Conservation (phyloP, 306 rosid genomes). For the Citrullus colocynthis region DNA sequence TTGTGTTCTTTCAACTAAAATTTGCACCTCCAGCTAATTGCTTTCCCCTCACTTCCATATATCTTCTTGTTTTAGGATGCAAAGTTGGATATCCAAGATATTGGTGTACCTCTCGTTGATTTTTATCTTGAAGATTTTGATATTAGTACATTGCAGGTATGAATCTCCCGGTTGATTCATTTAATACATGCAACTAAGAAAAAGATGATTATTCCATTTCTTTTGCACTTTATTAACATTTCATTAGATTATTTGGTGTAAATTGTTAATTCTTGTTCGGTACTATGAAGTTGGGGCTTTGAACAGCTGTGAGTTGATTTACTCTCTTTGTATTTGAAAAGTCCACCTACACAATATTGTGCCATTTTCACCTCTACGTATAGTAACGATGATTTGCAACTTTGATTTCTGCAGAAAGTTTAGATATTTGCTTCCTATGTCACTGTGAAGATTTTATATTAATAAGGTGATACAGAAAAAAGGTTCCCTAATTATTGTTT, state of each 20-base stretch:
- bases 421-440: not conserved
- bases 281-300: not conserved
- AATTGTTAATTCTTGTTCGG: not conserved
- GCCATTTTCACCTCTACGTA: not conserved
- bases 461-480: not conserved
- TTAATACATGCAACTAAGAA: not conserved
- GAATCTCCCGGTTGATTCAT: not conserved
- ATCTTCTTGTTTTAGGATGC: conserved; percentile 36
- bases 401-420: not conserved
- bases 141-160: conserved; percentile 62
- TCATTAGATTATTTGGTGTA: not conserved
- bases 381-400: not conserved
- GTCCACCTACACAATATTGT: not conserved
- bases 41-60: conserved; percentile 14
- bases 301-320: not conserved
- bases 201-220: not conserved
- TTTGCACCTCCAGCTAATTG: not conserved
- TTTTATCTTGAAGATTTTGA: conserved; percentile 47
- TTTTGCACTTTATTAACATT: not conserved
- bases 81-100: conserved; percentile 32
- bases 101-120: conserved; percentile 35
- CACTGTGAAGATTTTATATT: not conserved
- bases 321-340: not conserved
- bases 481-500: not conserved
- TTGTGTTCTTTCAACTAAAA: conserved; percentile 3